Percentiles rank a stretch among this genome's conserved stretches.
Conservation (phyloP, 768 basidiomycete species). For the Cyclocybe cylindracea region DNA sequence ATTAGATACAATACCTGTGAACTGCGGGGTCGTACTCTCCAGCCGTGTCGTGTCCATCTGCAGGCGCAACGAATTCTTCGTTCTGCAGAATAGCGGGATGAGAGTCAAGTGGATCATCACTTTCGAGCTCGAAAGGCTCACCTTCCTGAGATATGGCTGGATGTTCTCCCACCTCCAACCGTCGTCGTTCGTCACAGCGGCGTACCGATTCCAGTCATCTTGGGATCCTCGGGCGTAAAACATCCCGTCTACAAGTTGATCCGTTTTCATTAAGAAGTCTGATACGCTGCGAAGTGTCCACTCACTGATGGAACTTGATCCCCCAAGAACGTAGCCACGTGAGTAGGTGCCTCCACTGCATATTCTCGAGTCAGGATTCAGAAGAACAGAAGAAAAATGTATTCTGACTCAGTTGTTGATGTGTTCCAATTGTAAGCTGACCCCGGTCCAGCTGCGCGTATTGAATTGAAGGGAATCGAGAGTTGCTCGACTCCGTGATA, state of each 20-base stretch:
- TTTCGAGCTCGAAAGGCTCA: neutral
- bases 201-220: constrained; percentile 56
- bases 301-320: constrained; percentile 18
- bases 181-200: constrained; percentile 41
- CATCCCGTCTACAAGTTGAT: constrained; percentile 18
- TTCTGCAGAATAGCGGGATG: constrained; percentile 15
- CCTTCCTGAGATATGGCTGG: constrained; percentile 24
- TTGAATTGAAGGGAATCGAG: too few species aligned
- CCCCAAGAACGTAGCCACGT: constrained; percentile 16
- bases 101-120: too few species aligned
- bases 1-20: constrained; percentile 14
- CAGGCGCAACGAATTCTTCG: constrained; percentile 27
- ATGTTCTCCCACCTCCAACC: constrained; percentile 43
- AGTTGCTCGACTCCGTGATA: too few species aligned
- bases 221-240: constrained; percentile 29
- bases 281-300: neutral
- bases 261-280: neutral
- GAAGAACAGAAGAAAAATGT: too few species aligned
- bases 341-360: too few species aligned
- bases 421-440: too few species aligned
- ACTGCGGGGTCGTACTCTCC: constrained; percentile 30
- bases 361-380: too few species aligned
- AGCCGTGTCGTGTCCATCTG: constrained; percentile 26
- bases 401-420: too few species aligned
- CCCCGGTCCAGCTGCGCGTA: too few species aligned